A percentile compares a stretch with the other conserved stretches of the same genome.
phyloP scores from a whole-genome alignment of 257 asterid species.

The Solanum etuberosum region DNA sequence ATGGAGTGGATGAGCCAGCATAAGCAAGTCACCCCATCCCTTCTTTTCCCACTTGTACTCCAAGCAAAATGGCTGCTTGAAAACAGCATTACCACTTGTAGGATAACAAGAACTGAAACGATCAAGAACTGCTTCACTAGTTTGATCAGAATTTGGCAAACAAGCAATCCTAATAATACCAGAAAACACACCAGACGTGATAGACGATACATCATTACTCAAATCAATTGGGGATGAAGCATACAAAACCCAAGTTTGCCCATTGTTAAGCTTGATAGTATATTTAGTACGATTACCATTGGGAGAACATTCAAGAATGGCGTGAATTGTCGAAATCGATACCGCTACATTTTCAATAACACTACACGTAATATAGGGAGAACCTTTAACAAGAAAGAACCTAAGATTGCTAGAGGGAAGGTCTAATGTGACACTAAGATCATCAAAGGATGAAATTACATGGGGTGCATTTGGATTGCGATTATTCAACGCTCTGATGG shows the following conservation, averaged over 20 bases:
- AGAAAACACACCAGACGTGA: slow-evolving; percentile 42
- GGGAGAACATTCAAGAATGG: slow-evolving; percentile 42
- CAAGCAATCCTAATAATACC: slow-evolving; percentile 70
- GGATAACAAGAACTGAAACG: slow-evolving; percentile 69
- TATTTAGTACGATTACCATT: slow-evolving; percentile 50
- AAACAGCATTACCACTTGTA: slow-evolving; percentile 51
- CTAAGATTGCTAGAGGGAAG: slow-evolving; percentile 60
- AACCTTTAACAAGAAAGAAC: slow-evolving; percentile 74
- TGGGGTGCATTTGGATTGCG: slow-evolving; percentile 37
- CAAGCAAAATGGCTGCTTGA: slow-evolving; percentile 49
- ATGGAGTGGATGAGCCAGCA: slow-evolving; percentile 98
- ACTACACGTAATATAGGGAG: slow-evolving; percentile 68
- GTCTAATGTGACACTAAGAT: slow-evolving; percentile 67
- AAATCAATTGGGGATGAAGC: slow-evolving; percentile 56
- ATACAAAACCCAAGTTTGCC: slow-evolving; percentile 76
- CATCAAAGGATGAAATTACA: slow-evolving; percentile 52
- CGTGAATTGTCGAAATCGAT: slow-evolving; percentile 72
- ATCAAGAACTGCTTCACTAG: slow-evolving; percentile 44
- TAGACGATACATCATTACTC: slow-evolving; percentile 28
- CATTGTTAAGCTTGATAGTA: slow-evolving; percentile 60
- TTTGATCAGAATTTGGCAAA: slow-evolving; percentile 41
- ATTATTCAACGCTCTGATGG: slow-evolving; percentile 36
- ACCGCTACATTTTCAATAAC: slow-evolving; percentile 25
- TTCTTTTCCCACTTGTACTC: slow-evolving; percentile 81
- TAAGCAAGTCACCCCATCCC: slow-evolving; percentile 82